Conservation (phyloP, 2,329 filamentous ascomycete species). For the Seiridium cupressi region DNA sequence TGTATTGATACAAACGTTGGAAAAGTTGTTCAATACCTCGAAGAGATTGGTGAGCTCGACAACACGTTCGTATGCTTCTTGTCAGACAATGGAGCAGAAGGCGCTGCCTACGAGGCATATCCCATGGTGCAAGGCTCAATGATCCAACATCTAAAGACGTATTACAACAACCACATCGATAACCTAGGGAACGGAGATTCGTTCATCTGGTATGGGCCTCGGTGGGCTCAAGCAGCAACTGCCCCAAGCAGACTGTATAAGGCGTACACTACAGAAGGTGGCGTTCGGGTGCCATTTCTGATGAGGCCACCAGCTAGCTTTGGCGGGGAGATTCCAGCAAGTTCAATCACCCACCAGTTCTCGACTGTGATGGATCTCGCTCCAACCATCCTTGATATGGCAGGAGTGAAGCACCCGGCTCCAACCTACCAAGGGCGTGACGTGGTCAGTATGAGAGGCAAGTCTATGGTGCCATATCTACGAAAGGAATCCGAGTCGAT, state of each 20-base stretch:
- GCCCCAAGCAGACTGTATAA: conserved; percentile 35
- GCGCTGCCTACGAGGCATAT: conserved; percentile 55
- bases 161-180: conserved; percentile 56
- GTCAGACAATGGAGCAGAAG: conserved; percentile 62
- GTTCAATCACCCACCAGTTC: conserved; percentile 47
- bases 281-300: conserved; percentile 52
- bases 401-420: conserved; percentile 48
- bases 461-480: conserved; percentile 31
- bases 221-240: conserved; percentile 45
- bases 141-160: conserved; percentile 48
- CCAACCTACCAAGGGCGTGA: conserved; percentile 41
- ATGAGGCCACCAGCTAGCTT: conserved; percentile 37
- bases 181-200: conserved; percentile 57
- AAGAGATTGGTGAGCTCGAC: conserved; percentile 55
- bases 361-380: conserved; percentile 51
- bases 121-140: conserved; percentile 55
- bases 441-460: conserved; percentile 30
- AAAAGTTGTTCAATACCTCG: conserved; percentile 55
- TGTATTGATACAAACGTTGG: conserved; percentile 60
- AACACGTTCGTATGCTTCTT: conserved; percentile 65
- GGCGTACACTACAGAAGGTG: conserved; percentile 45
- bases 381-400: conserved; percentile 46
- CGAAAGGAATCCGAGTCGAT: conserved; percentile 23
- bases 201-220: conserved; percentile 60
- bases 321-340: conserved; percentile 20